phyloP scores from a whole-genome alignment of 345 rosid species.

The Sisymbrium altissimum region DNA sequence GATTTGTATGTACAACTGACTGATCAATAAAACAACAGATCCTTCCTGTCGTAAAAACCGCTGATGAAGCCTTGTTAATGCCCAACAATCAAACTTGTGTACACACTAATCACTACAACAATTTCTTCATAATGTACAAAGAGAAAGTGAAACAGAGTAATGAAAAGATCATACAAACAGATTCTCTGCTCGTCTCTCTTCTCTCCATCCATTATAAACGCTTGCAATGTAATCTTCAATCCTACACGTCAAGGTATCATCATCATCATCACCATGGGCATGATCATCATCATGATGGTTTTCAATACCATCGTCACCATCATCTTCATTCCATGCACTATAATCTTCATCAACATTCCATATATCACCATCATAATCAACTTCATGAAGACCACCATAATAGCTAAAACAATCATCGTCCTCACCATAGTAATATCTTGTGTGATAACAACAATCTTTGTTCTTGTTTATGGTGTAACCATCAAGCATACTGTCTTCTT shows the following conservation, averaged over 20 bases:
- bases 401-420: conserved; percentile 16
- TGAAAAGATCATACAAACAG: conserved; percentile 8
- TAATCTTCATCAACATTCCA: conserved; percentile 20
- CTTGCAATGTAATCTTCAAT: conserved; percentile 31
- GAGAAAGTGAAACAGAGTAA: neutral
- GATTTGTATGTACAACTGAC: too few species aligned
- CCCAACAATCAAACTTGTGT: too few species aligned
- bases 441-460: conserved; percentile 5
- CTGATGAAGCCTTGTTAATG: too few species aligned
- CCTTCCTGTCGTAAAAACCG: too few species aligned
- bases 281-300: conserved; percentile 8
- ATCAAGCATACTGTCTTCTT: conserved; percentile 2
- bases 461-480: neutral
- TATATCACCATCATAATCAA: conserved; percentile 18
- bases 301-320: conserved; percentile 15
- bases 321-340: conserved; percentile 21
- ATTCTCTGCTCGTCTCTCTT: conserved; percentile 26
- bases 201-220: conserved; percentile 30
- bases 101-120: neutral
- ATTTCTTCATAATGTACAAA: neutral
- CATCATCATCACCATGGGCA: conserved; percentile 1
- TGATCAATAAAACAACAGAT: too few species aligned
- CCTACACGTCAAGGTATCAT: conserved; percentile 20
- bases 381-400: conserved; percentile 14
- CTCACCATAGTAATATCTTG: conserved; percentile 10